Conservation (phyloP, 192 early-diverging fungal genomes). For the Blastocladiella britannica region DNA sequence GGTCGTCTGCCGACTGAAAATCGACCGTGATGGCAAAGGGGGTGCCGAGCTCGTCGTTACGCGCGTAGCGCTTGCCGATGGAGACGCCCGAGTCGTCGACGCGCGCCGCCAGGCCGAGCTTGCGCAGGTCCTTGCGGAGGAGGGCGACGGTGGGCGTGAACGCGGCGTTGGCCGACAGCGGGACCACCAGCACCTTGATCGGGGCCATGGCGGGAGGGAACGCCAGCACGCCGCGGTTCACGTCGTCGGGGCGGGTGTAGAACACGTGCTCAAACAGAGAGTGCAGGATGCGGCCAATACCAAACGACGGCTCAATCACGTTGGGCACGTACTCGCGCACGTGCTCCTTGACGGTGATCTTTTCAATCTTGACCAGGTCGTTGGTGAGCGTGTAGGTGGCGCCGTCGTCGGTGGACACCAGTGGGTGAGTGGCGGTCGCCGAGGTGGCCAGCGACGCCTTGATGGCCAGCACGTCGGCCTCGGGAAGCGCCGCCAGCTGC, state of each 20-base stretch:
- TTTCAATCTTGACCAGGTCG: slow-evolving; percentile 22
- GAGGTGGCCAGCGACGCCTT: slow-evolving; percentile 24
- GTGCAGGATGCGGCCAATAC: slow-evolving; percentile 93
- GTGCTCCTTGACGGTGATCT: slow-evolving; percentile 18
- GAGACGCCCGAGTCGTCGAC: slow-evolving; percentile 73
- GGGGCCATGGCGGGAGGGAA: slow-evolving; percentile 87
- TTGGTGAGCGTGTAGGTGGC: slow-evolving; percentile 37
- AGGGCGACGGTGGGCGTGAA: slow-evolving; percentile 49
- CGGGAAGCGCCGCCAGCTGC: slow-evolving; percentile 34
- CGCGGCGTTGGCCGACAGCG: slow-evolving; percentile 55
- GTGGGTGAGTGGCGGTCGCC: slow-evolving; percentile 19
- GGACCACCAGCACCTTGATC: slow-evolving; percentile 79
- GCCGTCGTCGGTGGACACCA: slow-evolving; percentile 40
- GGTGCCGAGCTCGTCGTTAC: slow-evolving; percentile 95
- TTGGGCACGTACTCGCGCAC: slow-evolving; percentile 92
- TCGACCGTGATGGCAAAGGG: slow-evolving; percentile 95
- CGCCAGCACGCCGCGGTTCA: slow-evolving; percentile 67
- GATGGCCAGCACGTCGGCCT: slow-evolving; percentile 21
- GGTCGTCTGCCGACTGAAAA: slow-evolving; percentile 88
- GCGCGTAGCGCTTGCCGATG: slow-evolving; percentile 87
- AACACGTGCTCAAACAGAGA: slow-evolving; percentile 87
- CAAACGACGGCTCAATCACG: slow-evolving; percentile 99
- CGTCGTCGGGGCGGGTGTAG: slow-evolving; percentile 74
- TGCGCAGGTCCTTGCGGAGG: slow-evolving; percentile 41
- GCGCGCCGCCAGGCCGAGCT: slow-evolving; percentile 51